A percentile compares a stretch with the other conserved stretches of the same genome.
Conservation (phyloP, 75 land plant genomes). For the Gnetum montanum region DNA sequence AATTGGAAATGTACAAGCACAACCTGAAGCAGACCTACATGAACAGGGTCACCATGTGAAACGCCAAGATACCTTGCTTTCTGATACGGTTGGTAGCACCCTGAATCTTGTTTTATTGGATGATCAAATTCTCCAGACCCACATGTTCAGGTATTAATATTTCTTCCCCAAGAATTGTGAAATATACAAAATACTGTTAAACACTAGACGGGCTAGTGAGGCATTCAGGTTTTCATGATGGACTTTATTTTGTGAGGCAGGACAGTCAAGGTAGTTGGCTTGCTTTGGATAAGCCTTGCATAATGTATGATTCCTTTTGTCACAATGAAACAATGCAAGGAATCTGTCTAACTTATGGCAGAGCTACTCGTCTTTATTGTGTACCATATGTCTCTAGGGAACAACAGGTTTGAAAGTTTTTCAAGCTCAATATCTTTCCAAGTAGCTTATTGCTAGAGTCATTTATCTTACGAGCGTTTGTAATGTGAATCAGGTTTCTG, state of each 20-base stretch:
- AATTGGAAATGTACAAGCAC: slow-evolving; percentile 47
- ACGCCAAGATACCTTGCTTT: slow-evolving; percentile 43
- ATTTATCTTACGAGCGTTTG: neutral
- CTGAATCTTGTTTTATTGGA: slow-evolving; percentile 76
- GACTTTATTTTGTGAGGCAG: neutral
- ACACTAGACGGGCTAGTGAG: too few species aligned
- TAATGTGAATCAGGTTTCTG: slow-evolving; percentile 21
- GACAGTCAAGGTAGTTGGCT: slow-evolving; percentile 83
- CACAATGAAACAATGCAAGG: slow-evolving; percentile 13
- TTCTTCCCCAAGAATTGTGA: too few species aligned
- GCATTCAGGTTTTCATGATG: too few species aligned
- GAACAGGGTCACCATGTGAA: slow-evolving; percentile 33
- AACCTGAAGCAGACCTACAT: slow-evolving; percentile 15
- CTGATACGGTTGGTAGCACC: slow-evolving; percentile 50
- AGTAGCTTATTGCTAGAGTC: neutral
- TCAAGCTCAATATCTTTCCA: neutral
- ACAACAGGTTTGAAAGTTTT: slow-evolving; percentile 45
- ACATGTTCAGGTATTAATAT: slow-evolving; percentile 72
- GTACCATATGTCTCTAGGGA: slow-evolving; percentile 55
- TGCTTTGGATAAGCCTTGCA: slow-evolving; percentile 75
- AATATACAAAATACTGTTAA: too few species aligned
- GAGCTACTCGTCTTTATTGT: slow-evolving; percentile 63
- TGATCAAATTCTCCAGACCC: slow-evolving; percentile 68
- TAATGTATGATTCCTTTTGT: slow-evolving; percentile 30
- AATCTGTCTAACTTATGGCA: slow-evolving; percentile 77